Evolutionary conservation across 192 early-diverging fungal species (phyloP), one percentile per base, ranked within the genome.

Genomic region (Coemansia reversa): DNA sequence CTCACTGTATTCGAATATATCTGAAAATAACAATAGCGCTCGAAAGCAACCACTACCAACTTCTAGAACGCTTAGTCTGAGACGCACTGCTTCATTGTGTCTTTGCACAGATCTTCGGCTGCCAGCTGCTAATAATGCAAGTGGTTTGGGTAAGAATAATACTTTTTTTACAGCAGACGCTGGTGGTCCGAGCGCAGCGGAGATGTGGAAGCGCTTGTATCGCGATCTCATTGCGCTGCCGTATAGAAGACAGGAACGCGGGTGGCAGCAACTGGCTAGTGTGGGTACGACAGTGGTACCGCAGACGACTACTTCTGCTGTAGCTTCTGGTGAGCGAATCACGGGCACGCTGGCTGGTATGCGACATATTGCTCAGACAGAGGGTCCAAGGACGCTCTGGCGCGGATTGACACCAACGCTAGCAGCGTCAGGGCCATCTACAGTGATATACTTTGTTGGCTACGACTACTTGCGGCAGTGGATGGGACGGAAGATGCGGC

Each of bases 391-490:
- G n/a, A 87, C 85, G 8, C 83, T 98, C 49, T 98, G 92, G 92
- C 81, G 91, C 55, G 95, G 96, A 0, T 79, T 98, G 32, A 82
- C 86, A 23, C 93, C 96, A 2, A 91, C 94, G 6, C 72, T 98
- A 61, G 82, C 90, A 28, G 94, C 96, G 85, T 93, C 93, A 5
- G 84, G 92, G 1, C 96, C 96, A 0, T 87, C 93, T 1, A 96
- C 94, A 0, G 87, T 94, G 28, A 87, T 97, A 25, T 98, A 98
- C 71, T 98, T 94, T 82, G 87, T 94, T 3, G 96, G 94, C 9
- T 98, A 98, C 69, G 96, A 98, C 74, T 83, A 88, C 29, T 66
- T 96, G 24, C 84, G 91, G 50, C 89, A 91, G 62, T 61, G 70
- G 50, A 62, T 82, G 55, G 72, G 62, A 29, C 61, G 23, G 63